These are phyloP conservation scores for Fragilariopsis cylindrus DNA, from an alignment of 108 stramenopile species.

Conservation along the genomic window DNA sequence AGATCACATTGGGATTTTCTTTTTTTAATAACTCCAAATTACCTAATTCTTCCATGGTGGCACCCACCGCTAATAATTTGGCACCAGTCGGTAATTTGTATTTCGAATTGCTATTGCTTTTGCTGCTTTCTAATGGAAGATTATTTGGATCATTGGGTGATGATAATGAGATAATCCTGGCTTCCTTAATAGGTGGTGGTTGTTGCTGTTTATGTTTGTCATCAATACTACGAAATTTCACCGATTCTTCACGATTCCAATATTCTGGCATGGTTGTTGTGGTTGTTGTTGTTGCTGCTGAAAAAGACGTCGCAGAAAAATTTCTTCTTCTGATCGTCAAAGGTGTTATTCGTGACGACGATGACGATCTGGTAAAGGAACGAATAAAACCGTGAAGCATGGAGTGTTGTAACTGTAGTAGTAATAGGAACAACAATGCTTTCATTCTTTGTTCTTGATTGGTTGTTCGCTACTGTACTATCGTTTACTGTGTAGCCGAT, in stretches of 20 bases:
- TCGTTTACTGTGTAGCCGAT: no score
- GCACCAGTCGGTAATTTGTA: slow-evolving; percentile 55
- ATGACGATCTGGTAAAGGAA: no score
- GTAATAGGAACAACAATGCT: no score
- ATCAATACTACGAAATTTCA: background rate
- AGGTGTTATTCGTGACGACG: no score
- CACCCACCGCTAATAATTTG: slow-evolving; percentile 56
- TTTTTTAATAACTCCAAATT: slow-evolving; percentile 41
- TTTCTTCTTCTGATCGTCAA: no score
- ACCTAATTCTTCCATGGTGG: slow-evolving; percentile 51
- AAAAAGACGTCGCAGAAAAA: background rate
- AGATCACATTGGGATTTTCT: slow-evolving; percentile 69
- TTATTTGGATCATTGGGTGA: slow-evolving; percentile 62
- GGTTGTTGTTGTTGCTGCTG: background rate
- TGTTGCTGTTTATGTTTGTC: background rate
- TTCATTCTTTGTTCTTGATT: no score
- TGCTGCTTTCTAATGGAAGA: slow-evolving; percentile 24
- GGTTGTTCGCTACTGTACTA: no score
- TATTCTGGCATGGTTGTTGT: slow-evolving; percentile 2
- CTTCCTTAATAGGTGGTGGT: slow-evolving; percentile 42
- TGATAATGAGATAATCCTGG: slow-evolving; percentile 60
- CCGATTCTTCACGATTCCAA: slow-evolving; percentile 31
- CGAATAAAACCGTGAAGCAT: no score
- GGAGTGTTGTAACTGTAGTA: no score
- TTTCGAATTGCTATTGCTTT: background rate